Percentiles rank a stretch among this genome's conserved stretches.
These are phyloP conservation scores for Parascedosporium putredinis DNA, from an alignment of 2,329 filamentous ascomycete species.

Conservation along the genomic window DNA sequence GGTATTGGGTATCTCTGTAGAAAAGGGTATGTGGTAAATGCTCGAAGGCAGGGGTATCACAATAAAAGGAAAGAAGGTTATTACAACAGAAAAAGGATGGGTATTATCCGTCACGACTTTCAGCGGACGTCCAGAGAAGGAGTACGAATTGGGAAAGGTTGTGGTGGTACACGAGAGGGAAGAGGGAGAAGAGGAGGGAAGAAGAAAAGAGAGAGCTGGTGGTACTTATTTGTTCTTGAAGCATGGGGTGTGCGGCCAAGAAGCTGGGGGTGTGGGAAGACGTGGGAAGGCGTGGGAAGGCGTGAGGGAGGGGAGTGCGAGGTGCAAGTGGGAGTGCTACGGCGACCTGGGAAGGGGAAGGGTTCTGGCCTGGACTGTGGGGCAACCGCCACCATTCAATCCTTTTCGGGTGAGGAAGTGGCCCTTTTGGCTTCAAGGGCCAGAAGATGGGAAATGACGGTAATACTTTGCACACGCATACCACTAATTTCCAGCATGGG, in stretches of 20 bases:
- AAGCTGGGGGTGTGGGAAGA: constrained; percentile 11
- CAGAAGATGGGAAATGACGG: constrained; percentile 4
- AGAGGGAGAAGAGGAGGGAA: constrained; percentile 20
- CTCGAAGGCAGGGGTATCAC: constrained; percentile 37
- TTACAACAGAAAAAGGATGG: constrained; percentile 24
- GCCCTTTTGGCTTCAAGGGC: not conserved
- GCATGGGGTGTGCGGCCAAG: constrained; percentile 10
- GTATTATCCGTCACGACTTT: constrained; percentile 13
- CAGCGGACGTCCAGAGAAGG: constrained; percentile 15
- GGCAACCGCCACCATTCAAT: not conserved
- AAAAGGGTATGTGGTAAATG: constrained; percentile 28
- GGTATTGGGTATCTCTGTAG: constrained; percentile 24
- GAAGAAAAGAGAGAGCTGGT: constrained; percentile 22
- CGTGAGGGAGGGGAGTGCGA: constrained; percentile 11
- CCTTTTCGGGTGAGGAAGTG: constrained; percentile 7
- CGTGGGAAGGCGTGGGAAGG: constrained; percentile 11
- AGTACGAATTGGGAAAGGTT: constrained; percentile 24
- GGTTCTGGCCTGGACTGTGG: not conserved
- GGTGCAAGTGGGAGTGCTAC: constrained; percentile 6
- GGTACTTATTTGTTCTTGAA: constrained; percentile 30
- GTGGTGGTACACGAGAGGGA: constrained; percentile 21
- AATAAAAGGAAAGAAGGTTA: constrained; percentile 31
- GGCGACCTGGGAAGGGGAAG: not conserved
- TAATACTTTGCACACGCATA: constrained; percentile 5
- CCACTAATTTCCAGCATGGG: constrained; percentile 5